A percentile compares a stretch with the other conserved stretches of the same genome.
These are phyloP conservation scores for Cymodocea nodosa DNA, from an alignment of 116 monocot genomes.

Conservation along the genomic window DNA sequence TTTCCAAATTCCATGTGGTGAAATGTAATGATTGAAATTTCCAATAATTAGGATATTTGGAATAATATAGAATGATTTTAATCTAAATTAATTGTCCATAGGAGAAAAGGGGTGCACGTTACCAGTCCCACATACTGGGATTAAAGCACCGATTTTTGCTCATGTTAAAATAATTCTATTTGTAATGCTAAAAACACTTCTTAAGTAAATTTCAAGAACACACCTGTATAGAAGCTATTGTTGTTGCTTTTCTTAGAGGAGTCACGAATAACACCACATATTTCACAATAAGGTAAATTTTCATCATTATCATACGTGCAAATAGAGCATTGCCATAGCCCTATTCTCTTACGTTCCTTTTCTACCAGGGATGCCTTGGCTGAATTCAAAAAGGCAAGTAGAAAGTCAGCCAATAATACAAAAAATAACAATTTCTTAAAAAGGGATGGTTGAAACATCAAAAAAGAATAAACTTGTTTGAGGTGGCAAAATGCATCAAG, in stretches of 20 bases:
- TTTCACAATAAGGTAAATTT: constrained; percentile 48
- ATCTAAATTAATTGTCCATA: too few relatives aligned
- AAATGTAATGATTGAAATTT: too few relatives aligned
- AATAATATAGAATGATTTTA: too few relatives aligned
- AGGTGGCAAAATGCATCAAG: too few relatives aligned
- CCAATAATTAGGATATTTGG: too few relatives aligned
- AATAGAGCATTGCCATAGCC: constrained; percentile 55
- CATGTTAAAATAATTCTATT: background rate
- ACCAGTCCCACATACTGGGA: too few relatives aligned
- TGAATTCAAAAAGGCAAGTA: background rate
- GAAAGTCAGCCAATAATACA: background rate
- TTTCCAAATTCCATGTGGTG: too few relatives aligned
- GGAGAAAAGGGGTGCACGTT: too few relatives aligned
- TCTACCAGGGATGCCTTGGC: constrained; percentile 10
- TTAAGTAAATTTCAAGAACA: background rate
- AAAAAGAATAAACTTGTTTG: too few relatives aligned
- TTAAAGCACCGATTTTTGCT: too few relatives aligned
- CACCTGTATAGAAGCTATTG: constrained; percentile 22
- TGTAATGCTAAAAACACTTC: background rate
- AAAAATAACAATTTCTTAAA: background rate
- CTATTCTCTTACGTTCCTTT: constrained; percentile 12
- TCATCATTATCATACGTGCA: constrained; percentile 69
- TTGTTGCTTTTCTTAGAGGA: constrained; percentile 14
- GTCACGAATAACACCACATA: constrained; percentile 57
- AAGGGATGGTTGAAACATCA: background rate